These are phyloP conservation scores for Zygotorulaspora mrakii DNA, from an alignment of 1,139 yeast species.

Conservation along the genomic window DNA sequence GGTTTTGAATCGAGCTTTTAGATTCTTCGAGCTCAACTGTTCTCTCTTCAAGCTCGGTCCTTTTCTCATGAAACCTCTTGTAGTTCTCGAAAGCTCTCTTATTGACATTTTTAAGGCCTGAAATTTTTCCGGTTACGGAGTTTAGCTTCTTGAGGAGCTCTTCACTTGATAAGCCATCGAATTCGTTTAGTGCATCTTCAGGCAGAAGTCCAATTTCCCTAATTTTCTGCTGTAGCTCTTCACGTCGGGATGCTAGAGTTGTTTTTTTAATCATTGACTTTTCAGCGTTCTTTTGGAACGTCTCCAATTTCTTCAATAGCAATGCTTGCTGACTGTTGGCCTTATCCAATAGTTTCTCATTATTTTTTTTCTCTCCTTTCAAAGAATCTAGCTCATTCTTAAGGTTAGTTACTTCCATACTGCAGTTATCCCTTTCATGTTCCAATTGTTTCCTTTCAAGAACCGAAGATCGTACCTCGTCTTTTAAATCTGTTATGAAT, in stretches of 20 bases:
- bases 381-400: constrained; percentile 32
- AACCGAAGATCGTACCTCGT: constrained; percentile 37
- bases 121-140: constrained; percentile 53
- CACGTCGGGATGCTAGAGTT: constrained; percentile 57
- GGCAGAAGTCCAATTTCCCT: constrained; percentile 84
- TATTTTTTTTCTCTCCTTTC: constrained; percentile 31
- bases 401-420: constrained; percentile 36
- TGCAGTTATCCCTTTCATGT: constrained; percentile 35
- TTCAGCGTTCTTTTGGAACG: constrained; percentile 62
- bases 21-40: constrained; percentile 69
- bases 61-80: constrained; percentile 66
- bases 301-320: constrained; percentile 55
- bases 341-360: constrained; percentile 45
- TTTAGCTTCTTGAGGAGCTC: constrained; percentile 55
- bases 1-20: constrained; percentile 64
- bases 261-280: constrained; percentile 62
- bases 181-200: constrained; percentile 69
- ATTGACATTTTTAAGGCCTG: constrained; percentile 73
- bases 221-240: constrained; percentile 68
- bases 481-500: constrained; percentile 26
- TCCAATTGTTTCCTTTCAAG: constrained; percentile 23
- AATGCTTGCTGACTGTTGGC: constrained; percentile 56
- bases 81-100: constrained; percentile 89
- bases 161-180: constrained; percentile 45
- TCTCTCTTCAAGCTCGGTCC: constrained; percentile 61